Evolutionary conservation across 2,329 filamentous ascomycete genomes (phyloP).

Genomic region (Aureobasidium sp.): DNA sequence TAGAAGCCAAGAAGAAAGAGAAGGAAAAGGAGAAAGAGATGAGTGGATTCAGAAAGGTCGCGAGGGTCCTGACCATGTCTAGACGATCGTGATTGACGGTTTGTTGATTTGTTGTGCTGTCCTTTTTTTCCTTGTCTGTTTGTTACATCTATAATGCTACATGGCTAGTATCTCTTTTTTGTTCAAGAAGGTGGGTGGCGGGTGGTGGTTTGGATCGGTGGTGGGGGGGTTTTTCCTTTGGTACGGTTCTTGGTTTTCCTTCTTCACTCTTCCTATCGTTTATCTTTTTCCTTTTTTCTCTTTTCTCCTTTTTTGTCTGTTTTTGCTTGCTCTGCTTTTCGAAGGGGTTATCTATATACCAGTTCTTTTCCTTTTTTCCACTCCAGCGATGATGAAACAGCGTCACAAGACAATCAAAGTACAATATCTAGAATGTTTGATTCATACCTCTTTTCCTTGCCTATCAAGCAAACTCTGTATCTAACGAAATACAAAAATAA

Average conservation of each 20-base stretch:
- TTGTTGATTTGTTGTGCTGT: not conserved
- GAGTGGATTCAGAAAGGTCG: not conserved
- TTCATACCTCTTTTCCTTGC: not conserved
- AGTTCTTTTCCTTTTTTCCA: not conserved
- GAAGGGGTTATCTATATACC: not conserved
- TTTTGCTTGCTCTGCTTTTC: not conserved
- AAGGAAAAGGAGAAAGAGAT: not conserved
- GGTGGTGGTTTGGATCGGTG: not conserved
- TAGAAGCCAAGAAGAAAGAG: not conserved
- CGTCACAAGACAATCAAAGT: not conserved
- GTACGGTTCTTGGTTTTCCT: not conserved
- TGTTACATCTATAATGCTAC: not conserved
- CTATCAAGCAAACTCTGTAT: no score
- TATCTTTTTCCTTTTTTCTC: not conserved
- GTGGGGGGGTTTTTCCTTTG: not conserved
- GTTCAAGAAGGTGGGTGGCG: not conserved
- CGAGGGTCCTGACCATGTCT: not conserved
- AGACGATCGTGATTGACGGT: not conserved
- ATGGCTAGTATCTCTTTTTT: not conserved
- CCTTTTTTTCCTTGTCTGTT: not conserved
- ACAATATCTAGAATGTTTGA: not conserved
- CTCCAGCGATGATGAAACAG: not conserved
- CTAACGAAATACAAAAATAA: no score
- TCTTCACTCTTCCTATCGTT: not conserved
- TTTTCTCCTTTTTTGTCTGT: not conserved